Evolutionary conservation across 116 monocot genomes (phyloP).

Genomic region (Phalaenopsis hybrid): DNA sequence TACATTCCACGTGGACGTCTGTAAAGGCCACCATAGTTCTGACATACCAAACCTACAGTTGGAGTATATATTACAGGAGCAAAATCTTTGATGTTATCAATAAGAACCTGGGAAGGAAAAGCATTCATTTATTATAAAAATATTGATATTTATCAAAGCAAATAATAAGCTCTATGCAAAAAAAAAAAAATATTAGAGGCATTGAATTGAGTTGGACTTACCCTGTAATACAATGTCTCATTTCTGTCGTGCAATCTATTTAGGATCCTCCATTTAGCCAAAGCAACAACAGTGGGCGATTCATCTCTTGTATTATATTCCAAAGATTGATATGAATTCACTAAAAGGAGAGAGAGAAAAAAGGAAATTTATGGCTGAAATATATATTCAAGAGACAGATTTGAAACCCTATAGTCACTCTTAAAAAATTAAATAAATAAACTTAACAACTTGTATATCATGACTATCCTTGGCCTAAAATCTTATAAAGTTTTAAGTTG

Average conservation of each 20-base stretch:
- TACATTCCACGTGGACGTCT: slow-evolving; percentile 99
- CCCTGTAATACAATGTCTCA: slow-evolving; percentile 91
- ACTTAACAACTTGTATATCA: neutral
- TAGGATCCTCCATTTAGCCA: slow-evolving; percentile 97
- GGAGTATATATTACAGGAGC: slow-evolving; percentile 97
- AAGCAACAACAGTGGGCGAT: slow-evolving; percentile 40
- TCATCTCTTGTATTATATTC: slow-evolving; percentile 78
- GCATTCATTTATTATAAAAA: too few species aligned
- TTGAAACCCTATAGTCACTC: neutral
- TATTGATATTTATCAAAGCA: too few species aligned
- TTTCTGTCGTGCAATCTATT: slow-evolving; percentile 98
- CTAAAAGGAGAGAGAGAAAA: slow-evolving; percentile 13
- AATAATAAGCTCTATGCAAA: too few species aligned
- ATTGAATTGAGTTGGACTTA: too few species aligned
- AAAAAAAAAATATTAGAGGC: too few species aligned
- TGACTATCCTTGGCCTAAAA: neutral
- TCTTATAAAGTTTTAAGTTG: neutral
- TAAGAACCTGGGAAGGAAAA: slow-evolving; percentile 40
- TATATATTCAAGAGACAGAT: neutral
- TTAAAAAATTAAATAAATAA: neutral
- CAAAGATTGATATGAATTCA: slow-evolving; percentile 86
- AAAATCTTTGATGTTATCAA: slow-evolving; percentile 99
- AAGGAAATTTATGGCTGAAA: neutral
- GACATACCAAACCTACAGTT: slow-evolving; percentile 94
- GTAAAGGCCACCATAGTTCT: slow-evolving; percentile 95